phyloP scores from a whole-genome alignment of 2,329 filamentous ascomycete species.

The Pestalotiopsis sp. region DNA sequence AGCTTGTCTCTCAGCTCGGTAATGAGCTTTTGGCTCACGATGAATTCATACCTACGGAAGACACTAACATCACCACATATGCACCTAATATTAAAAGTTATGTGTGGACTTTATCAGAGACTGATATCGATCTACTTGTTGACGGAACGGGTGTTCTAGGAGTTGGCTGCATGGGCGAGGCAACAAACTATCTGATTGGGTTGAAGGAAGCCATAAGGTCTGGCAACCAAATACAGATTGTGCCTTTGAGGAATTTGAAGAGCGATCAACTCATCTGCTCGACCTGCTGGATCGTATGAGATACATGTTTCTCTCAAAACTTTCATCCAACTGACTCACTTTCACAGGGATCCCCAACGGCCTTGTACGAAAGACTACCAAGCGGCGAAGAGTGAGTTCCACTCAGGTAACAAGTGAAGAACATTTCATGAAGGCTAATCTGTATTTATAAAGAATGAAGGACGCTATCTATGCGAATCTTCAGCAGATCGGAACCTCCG shows the following conservation, averaged over 20 bases:
- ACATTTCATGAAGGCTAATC: background rate
- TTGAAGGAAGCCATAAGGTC: background rate
- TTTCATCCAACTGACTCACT: background rate
- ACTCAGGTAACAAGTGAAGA: background rate
- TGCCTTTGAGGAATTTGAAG: background rate
- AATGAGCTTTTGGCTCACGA: background rate
- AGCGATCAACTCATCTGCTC: background rate
- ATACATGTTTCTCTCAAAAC: background rate
- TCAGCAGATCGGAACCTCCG: background rate
- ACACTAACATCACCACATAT: background rate
- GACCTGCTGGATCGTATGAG: background rate
- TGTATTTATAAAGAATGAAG: background rate
- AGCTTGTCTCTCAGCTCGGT: background rate
- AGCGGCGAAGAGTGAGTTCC: background rate
- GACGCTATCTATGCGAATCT: background rate
- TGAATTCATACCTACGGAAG: background rate
- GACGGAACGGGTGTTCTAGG: background rate
- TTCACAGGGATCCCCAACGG: background rate
- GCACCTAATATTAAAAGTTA: background rate
- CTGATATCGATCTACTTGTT: background rate
- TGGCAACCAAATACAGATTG: background rate
- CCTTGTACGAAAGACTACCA: background rate
- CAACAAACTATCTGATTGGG: background rate
- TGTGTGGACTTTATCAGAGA: background rate
- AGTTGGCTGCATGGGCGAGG: background rate